Conservation (phyloP, 2,329 filamentous ascomycete species). For the Xylariomycetidae sp. region DNA sequence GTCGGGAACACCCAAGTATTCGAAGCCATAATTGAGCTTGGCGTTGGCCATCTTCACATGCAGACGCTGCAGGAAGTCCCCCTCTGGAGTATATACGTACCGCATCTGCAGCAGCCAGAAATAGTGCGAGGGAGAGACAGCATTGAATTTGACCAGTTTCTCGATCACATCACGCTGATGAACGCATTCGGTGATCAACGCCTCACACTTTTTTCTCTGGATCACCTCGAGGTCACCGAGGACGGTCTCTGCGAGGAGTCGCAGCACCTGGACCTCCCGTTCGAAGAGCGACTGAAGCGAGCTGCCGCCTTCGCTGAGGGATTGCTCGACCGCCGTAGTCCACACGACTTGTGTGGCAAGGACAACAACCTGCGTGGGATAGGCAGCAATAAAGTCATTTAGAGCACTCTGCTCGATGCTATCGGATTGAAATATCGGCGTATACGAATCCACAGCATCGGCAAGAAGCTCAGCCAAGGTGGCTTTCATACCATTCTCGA, state of each 20-base stretch:
- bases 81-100: constrained; percentile 79
- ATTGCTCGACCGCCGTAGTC: constrained; percentile 81
- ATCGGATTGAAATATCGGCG: constrained; percentile 68
- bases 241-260: constrained; percentile 82
- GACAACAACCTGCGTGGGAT: constrained; percentile 92
- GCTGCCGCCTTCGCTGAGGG: constrained; percentile 67
- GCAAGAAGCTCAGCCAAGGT: constrained; percentile 87
- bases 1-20: constrained; percentile 95
- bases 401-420: constrained; percentile 67
- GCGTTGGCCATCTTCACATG: constrained; percentile 97
- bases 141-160: constrained; percentile 73
- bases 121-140: constrained; percentile 73
- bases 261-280: constrained; percentile 77
- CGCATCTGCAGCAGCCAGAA: constrained; percentile 97
- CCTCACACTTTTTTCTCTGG: constrained; percentile 93
- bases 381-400: constrained; percentile 74
- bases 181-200: constrained; percentile 97
- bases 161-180: constrained; percentile 94
- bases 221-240: constrained; percentile 84
- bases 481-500: constrained; percentile 90
- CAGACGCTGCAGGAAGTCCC: constrained; percentile 77
- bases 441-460: constrained; percentile 80
- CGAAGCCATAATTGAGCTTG: constrained; percentile 91
- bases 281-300: constrained; percentile 69
- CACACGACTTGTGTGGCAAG: constrained; percentile 90